Evolutionary conservation across 441 rosid species (phyloP).

Genomic region (Eutrema salsugineum): DNA sequence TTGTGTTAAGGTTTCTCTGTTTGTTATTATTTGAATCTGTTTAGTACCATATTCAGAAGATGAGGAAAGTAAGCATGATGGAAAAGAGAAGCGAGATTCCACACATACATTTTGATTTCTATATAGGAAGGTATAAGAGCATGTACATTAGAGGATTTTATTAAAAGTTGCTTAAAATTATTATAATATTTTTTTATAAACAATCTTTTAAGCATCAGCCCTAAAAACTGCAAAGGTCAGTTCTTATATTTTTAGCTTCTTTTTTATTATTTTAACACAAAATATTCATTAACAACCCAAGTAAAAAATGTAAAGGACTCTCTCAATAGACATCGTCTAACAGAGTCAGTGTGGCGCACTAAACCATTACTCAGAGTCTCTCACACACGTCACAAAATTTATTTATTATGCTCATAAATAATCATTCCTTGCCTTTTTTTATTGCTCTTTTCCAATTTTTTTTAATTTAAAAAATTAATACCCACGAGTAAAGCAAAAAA

Average conservation of each 20-base stretch:
- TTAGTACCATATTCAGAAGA: background rate
- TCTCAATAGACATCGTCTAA: too few species aligned
- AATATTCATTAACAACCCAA: too few species aligned
- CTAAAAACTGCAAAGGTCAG: too few species aligned
- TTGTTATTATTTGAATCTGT: background rate
- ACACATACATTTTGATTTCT: background rate
- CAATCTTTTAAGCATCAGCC: too few species aligned
- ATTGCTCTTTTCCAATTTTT: constrained; percentile 3
- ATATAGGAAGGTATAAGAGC: background rate
- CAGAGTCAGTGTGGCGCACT: constrained; percentile 21
- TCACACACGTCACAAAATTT: background rate
- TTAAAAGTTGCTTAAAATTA: too few species aligned
- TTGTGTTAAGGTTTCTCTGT: background rate
- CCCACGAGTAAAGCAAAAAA: constrained; percentile 18
- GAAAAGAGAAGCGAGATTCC: background rate
- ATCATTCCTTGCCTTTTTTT: constrained; percentile 17
- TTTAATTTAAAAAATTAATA: background rate
- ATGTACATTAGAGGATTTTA: too few species aligned
- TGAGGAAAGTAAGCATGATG: background rate
- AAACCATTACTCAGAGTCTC: background rate
- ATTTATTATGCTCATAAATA: background rate
- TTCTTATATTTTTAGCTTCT: too few species aligned
- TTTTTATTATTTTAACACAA: too few species aligned
- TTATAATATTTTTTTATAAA: too few species aligned
- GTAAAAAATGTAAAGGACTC: too few species aligned